Base-by-base conservation (phyloP, 805 yeast genomes). In the Trichomonascus vanleenenianus region DNA sequence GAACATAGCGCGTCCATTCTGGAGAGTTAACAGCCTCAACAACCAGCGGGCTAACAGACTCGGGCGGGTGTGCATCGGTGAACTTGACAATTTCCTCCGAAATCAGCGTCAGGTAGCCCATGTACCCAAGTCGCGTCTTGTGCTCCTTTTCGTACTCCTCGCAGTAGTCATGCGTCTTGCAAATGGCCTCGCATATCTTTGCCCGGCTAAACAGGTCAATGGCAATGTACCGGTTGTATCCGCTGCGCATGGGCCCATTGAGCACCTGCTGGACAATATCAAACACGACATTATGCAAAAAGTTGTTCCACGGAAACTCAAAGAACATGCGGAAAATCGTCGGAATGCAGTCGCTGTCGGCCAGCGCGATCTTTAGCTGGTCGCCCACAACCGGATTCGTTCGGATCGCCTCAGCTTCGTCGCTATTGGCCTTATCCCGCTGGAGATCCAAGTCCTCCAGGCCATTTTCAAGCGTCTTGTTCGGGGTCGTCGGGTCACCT, bases 21-120 rank as follows among this genome's bases (percentile, higher is more conserved):
- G 77, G 77, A 40, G 65, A 63, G 15, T 62, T 49, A 3, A 73
- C 71, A 2, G 75, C 73, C 9, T 68, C 72, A 11, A 72, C 74
- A 16, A 80, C 76, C 3, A 68, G 58, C 2, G 76, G 73, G 1
- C 84, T 74, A 11, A 80, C 72, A 19, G 77, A 63, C 50, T 78
- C 83, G 6, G 83, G 79, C 33, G 79, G 71, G 55, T 77, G 78
- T 14, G 78, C 62, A n/a, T 74, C 71, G 7, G 70, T 66, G 62
- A 93, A 93, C 61, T 93, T 93, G 41, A 88, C 96, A 39, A 93
- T 88, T 62, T 93, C 98, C 62, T 93, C 98, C 43, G 96, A 88
- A 46, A 93, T 86, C 43, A 93, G 69, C 5, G 95, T 87, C 52
- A 93, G 67, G 62, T 93, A 98, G n/a, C 98, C 98, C 87, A 89